phyloP scores from a whole-genome alignment of 805 yeast species.

The Metschnikowia koreensis region DNA sequence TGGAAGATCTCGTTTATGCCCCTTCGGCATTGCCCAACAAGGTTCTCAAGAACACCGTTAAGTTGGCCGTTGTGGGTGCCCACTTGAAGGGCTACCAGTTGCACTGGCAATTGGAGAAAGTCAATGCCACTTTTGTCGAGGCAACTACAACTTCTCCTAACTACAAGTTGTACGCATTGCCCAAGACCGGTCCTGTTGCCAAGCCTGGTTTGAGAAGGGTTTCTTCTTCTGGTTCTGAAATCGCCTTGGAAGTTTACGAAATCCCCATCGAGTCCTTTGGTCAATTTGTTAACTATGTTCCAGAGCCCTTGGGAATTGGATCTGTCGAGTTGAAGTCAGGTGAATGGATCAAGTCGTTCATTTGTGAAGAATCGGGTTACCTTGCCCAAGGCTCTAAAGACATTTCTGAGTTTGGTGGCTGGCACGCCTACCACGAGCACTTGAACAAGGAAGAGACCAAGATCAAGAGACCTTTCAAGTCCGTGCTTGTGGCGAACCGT shows the following conservation, averaged over 20 bases:
- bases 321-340: constrained; percentile 82
- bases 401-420: constrained; percentile 85
- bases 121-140: constrained; percentile 66
- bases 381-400: constrained; percentile 68
- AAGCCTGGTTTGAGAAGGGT: constrained; percentile 90
- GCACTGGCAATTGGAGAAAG: constrained; percentile 91
- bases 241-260: constrained; percentile 79
- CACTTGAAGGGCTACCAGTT: constrained; percentile 85
- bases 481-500: constrained; percentile 93
- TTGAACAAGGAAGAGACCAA: constrained; percentile 27
- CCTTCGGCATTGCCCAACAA: constrained; percentile 17
- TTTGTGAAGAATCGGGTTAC: constrained; percentile 91
- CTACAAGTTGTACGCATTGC: constrained; percentile 80
- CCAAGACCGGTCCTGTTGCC: constrained; percentile 73
- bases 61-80: constrained; percentile 95
- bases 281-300: constrained; percentile 80
- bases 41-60: constrained; percentile 33
- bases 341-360: constrained; percentile 85
- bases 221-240: constrained; percentile 50
- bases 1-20: constrained; percentile 46
- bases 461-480: constrained; percentile 60
- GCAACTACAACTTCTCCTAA: constrained; percentile 67
- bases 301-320: constrained; percentile 94
- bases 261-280: constrained; percentile 80
- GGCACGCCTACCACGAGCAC: constrained; percentile 62